These are phyloP conservation scores for Mortierella alpina DNA, from an alignment of 192 early-diverging fungal genomes.

Conservation along the genomic window DNA sequence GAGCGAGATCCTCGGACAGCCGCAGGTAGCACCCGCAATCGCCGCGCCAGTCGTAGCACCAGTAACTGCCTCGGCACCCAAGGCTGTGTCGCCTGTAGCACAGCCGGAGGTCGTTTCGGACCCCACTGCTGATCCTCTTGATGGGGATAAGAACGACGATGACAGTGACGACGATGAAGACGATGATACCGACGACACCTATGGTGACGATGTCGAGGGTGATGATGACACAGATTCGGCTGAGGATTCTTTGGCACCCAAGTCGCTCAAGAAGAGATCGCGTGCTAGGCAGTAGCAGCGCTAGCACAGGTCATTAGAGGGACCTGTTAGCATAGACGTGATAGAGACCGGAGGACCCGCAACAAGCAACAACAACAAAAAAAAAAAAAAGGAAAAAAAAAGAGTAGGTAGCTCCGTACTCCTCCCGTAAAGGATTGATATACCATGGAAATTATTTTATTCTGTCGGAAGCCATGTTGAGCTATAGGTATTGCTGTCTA, in stretches of 20 bases:
- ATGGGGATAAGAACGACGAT: background rate
- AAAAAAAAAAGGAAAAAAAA: no score
- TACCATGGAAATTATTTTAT: no score
- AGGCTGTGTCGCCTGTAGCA: background rate
- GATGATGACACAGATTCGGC: background rate
- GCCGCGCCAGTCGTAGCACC: background rate
- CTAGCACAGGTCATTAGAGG: no score
- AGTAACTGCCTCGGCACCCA: background rate
- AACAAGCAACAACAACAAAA: no score
- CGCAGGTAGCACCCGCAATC: background rate
- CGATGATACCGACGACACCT: slow-evolving; percentile 2
- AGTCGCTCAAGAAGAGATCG: no score
- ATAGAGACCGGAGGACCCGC: no score
- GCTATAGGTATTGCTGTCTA: no score
- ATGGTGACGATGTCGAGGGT: background rate
- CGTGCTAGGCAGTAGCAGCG: no score
- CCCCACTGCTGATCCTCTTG: background rate
- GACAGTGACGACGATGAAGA: slow-evolving; percentile 3
- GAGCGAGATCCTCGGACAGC: background rate
- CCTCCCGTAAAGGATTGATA: no score
- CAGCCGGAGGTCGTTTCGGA: background rate
- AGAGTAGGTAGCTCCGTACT: no score
- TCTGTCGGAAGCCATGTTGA: no score
- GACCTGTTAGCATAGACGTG: no score
- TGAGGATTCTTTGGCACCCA: background rate